Percentiles rank a stretch among this genome's conserved stretches.
phyloP scores from a whole-genome alignment of 345 rosid genomes.

The Corchorus olitorius region DNA sequence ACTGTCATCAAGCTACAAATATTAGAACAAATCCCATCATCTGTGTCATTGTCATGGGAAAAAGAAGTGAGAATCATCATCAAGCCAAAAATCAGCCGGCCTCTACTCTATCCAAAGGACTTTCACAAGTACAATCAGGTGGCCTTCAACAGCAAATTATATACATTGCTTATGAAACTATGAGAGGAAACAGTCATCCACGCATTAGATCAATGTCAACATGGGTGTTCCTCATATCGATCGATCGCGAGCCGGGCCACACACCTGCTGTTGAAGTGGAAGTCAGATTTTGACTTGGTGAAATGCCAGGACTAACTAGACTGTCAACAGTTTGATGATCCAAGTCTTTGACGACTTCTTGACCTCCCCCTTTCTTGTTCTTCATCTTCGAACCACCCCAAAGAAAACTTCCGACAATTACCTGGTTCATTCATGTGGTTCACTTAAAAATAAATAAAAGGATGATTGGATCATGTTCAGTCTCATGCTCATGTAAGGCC shows the following conservation, averaged over 20 bases:
- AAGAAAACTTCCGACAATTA: slow-evolving; percentile 87
- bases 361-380: slow-evolving; percentile 64
- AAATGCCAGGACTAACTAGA: slow-evolving; percentile 33
- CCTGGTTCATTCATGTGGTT: slow-evolving; percentile 44
- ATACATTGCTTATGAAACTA: slow-evolving; percentile 32
- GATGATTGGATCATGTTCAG: background rate
- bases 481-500: background rate
- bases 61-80: slow-evolving; percentile 30
- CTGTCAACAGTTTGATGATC: slow-evolving; percentile 49
- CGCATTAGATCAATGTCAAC: slow-evolving; percentile 92
- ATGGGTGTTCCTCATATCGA: slow-evolving; percentile 71
- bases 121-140: slow-evolving; percentile 33
- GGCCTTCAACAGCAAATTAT: slow-evolving; percentile 36
- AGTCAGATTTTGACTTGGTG: slow-evolving; percentile 63
- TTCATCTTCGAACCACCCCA: slow-evolving; percentile 80
- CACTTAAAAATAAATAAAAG: background rate
- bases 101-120: slow-evolving; percentile 19
- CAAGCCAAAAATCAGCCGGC: slow-evolving; percentile 28
- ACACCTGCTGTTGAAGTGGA: slow-evolving; percentile 53
- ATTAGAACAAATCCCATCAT: slow-evolving; percentile 29
- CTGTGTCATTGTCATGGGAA: slow-evolving; percentile 21
- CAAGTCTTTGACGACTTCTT: slow-evolving; percentile 38
- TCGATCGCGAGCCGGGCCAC: slow-evolving; percentile 75
- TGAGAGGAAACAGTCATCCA: slow-evolving; percentile 45
- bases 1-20: slow-evolving; percentile 35